Evolutionary conservation across 2,329 filamentous ascomycete genomes (phyloP), one percentile per base, ranked within the genome.

Genomic region (Teratosphaeria gauchensis): DNA sequence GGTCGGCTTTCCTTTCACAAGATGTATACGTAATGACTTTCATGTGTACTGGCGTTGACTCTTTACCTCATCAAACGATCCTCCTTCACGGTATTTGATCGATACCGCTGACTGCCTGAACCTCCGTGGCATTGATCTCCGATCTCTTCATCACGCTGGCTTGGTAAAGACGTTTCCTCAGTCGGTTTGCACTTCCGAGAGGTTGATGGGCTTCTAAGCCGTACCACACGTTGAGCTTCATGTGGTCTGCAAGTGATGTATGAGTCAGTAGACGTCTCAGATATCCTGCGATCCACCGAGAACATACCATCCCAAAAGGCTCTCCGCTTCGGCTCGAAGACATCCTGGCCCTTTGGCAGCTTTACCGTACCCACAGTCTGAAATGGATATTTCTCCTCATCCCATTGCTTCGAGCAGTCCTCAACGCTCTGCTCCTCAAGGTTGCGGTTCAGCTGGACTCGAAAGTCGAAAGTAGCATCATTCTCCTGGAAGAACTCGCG

Each of bases 391-490:
- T 68, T 68, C 5, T 59, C 64, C 63, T 72, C 66, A 31, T 72
- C 66, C 70, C 69, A 72, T 1, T 67, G 66, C 8, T 66, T 60
- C 9, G 63, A 68, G 9, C 63, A 67, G 55, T 73, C 69, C 58
- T 73, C 71, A 0, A 71, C 63, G 14, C 60, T 61, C 31, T 72
- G 65, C 56, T 72, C 65, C 6, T 62, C 61, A 16, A 68, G 63
- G 38, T 65, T 63, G 1, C 66, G 68, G 16, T 66, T 68, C 6
- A 72, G 64, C 58, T 72, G 70, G 12, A 73, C 66, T 58, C 69
- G 53, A 58, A 73, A 64, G 3, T 71, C 68, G 53, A 70, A 72
- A 54, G 66, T 67, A 4, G 68, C 67, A 24, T 66, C 65, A 30
- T 65, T 56, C 2, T 56, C 21, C 9, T 56, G 52, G 42, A 64